Percentiles rank a stretch among this genome's conserved stretches.
phyloP scores from a whole-genome alignment of 495 filamentous ascomycete species.

The Halenospora varia region DNA sequence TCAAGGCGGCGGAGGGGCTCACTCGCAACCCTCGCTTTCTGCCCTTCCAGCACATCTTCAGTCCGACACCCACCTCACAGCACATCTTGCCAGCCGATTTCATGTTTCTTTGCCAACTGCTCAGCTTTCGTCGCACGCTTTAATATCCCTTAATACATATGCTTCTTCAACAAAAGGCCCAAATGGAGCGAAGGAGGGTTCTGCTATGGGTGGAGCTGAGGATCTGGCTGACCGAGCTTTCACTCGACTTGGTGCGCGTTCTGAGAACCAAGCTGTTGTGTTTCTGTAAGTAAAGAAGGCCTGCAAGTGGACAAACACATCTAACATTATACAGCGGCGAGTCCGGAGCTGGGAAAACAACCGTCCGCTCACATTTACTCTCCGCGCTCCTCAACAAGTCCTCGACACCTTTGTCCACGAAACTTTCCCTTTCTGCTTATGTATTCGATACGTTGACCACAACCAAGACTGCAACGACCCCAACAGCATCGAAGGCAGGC shows the following conservation, averaged over 20 bases:
- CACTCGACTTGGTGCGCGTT: slow-evolving; percentile 79
- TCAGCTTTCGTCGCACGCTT: slow-evolving; percentile 81
- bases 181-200: slow-evolving; percentile 84
- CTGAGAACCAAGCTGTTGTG: slow-evolving; percentile 86
- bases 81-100: slow-evolving; percentile 93
- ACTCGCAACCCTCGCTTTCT: slow-evolving; percentile 86
- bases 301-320: background rate
- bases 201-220: slow-evolving; percentile 81
- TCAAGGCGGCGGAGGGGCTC: slow-evolving; percentile 52
- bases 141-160: slow-evolving; percentile 91
- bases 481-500: slow-evolving; percentile 91
- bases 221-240: slow-evolving; percentile 82
- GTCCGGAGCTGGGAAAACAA: slow-evolving; percentile 93
- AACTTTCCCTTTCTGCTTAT: slow-evolving; percentile 88
- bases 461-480: slow-evolving; percentile 94
- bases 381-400: slow-evolving; percentile 81
- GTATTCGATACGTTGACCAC: slow-evolving; percentile 94
- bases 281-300: slow-evolving; percentile 67
- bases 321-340: slow-evolving; percentile 61
- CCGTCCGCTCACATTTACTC: slow-evolving; percentile 81
- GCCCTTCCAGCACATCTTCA: slow-evolving; percentile 87
- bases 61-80: slow-evolving; percentile 93
- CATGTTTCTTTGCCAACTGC: slow-evolving; percentile 86
- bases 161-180: slow-evolving; percentile 79
- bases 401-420: slow-evolving; percentile 86